Percentiles rank a stretch among this genome's conserved stretches.
These are phyloP conservation scores for Russula lepida DNA, from an alignment of 768 basidiomycete genomes.

Conservation along the genomic window DNA sequence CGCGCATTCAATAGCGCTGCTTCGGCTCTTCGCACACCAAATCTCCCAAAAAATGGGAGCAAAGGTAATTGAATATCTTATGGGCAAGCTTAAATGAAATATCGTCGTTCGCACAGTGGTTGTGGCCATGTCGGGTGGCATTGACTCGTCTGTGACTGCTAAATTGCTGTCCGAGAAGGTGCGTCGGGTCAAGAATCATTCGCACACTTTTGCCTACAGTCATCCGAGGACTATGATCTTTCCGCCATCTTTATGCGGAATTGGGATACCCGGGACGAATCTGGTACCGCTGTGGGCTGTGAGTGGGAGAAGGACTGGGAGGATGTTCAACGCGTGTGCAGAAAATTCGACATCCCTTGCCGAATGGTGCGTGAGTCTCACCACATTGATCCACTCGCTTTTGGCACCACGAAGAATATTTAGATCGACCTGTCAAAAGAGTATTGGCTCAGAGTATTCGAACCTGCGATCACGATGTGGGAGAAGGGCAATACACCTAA, in stretches of 20 bases:
- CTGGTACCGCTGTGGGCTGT: slow-evolving; percentile 70
- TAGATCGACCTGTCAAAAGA: slow-evolving; percentile 83
- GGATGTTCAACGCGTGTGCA: slow-evolving; percentile 79
- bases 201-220: background rate
- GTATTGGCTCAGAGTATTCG: slow-evolving; percentile 90
- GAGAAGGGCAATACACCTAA: slow-evolving; percentile 77
- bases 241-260: slow-evolving; percentile 94
- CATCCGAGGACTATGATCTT: slow-evolving; percentile 63
- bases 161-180: slow-evolving; percentile 63
- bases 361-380: slow-evolving; percentile 44
- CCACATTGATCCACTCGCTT: background rate
- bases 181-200: background rate
- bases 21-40: slow-evolving; percentile 1
- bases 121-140: slow-evolving; percentile 92
- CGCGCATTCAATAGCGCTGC: background rate
- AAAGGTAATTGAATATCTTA: slow-evolving; percentile 21
- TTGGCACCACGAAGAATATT: slow-evolving; percentile 7
- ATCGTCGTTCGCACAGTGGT: slow-evolving; percentile 44
- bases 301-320: slow-evolving; percentile 96
- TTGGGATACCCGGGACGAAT: slow-evolving; percentile 86
- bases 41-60: slow-evolving; percentile 25
- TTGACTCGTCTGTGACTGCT: slow-evolving; percentile 90
- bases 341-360: slow-evolving; percentile 62
- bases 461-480: slow-evolving; percentile 76
- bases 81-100: background rate